Percentiles rank a stretch among this genome's conserved stretches.
Conservation (phyloP, 192 early-diverging fungal species). For the Jimgerdemannia lactiflua region DNA sequence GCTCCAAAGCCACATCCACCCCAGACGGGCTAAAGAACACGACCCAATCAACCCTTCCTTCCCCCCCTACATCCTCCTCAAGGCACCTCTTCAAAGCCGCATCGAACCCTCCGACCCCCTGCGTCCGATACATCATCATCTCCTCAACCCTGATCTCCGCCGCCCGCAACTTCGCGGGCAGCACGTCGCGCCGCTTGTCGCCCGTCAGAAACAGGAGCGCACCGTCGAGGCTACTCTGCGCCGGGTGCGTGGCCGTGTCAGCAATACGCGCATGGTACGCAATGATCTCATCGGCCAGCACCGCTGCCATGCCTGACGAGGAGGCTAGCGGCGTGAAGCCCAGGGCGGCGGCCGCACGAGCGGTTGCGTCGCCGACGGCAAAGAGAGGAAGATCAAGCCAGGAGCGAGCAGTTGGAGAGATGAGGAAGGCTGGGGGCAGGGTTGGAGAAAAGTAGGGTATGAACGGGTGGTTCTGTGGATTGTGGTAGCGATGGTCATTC, state of each 20-base stretch:
- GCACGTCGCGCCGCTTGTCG: constrained; percentile 43
- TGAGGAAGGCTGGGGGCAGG: constrained; percentile 8
- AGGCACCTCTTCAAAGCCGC: not conserved
- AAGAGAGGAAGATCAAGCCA: constrained; percentile 39
- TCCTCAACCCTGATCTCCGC: constrained; percentile 25
- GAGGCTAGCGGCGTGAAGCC: constrained; percentile 15
- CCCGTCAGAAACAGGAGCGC: constrained; percentile 47
- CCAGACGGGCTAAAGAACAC: constrained; percentile 62
- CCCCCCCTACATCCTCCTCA: not conserved
- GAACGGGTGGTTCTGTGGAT: not conserved
- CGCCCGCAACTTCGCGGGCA: constrained; percentile 24
- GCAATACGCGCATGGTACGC: not conserved
- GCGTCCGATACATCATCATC: constrained; percentile 41
- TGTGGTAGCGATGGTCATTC: too few relatives aligned
- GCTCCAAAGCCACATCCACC: constrained; percentile 31
- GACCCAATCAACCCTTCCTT: constrained; percentile 32
- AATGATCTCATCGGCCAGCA: constrained; percentile 30
- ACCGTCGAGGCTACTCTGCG: not conserved
- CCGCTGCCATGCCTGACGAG: constrained; percentile 36
- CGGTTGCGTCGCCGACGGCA: constrained; percentile 43
- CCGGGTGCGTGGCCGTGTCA: not conserved
- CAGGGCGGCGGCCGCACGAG: constrained; percentile 12
- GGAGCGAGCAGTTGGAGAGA: not conserved
- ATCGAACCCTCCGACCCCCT: constrained; percentile 11
- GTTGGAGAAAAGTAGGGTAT: not conserved